Conservation (phyloP, 768 basidiomycete genomes). For the Guyanaporus albipodus region DNA sequence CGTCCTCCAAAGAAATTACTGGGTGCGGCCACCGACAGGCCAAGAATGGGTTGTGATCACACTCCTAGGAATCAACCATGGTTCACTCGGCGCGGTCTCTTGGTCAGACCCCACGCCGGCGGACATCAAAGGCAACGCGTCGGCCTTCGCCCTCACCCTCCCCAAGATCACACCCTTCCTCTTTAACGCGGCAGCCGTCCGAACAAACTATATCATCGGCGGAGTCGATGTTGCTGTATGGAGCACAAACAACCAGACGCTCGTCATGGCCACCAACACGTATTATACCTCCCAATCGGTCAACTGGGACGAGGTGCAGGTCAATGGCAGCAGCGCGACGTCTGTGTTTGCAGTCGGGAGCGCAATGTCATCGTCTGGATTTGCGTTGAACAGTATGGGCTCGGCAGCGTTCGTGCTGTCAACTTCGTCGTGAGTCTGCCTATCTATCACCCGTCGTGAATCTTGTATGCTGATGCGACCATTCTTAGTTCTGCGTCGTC, state of each 20-base stretch:
- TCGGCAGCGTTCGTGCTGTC: slow-evolving; percentile 18
- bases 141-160: slow-evolving; percentile 43
- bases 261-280: slow-evolving; percentile 51
- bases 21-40: slow-evolving; percentile 62
- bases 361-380: slow-evolving; percentile 11
- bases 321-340: slow-evolving; percentile 1
- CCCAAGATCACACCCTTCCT: slow-evolving; percentile 47
- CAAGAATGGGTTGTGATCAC: slow-evolving; percentile 63
- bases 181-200: slow-evolving; percentile 37
- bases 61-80: slow-evolving; percentile 68
- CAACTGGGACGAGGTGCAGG: slow-evolving; percentile 27
- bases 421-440: slow-evolving; percentile 12
- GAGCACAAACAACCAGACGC: slow-evolving; percentile 40
- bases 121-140: slow-evolving; percentile 53
- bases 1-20: slow-evolving; percentile 38
- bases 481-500: not conserved
- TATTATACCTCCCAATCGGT: slow-evolving; percentile 39
- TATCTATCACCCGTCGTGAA: not conserved
- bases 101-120: slow-evolving; percentile 53
- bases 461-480: not conserved
- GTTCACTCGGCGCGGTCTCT: slow-evolving; percentile 47
- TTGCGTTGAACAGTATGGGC: slow-evolving; percentile 15
- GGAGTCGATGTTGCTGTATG: slow-evolving; percentile 52
- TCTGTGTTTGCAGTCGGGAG: slow-evolving; percentile 15
- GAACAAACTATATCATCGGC: slow-evolving; percentile 38